Conservation (phyloP, 305 asterid genomes). For the Fraxinus sp. region DNA sequence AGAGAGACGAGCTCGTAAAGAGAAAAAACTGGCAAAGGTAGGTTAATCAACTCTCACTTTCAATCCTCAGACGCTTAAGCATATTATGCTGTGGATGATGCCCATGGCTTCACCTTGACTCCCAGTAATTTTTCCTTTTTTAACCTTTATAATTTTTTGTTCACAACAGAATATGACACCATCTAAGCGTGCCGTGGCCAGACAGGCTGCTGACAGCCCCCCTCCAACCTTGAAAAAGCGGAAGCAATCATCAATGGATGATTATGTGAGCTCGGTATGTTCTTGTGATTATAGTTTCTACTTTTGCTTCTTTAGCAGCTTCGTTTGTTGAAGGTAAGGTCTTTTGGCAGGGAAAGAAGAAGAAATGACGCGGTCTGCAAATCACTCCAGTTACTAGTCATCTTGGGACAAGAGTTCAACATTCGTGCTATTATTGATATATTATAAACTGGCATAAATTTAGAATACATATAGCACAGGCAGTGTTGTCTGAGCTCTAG, state of each 20-base stretch:
- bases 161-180: conserved; percentile 58
- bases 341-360: conserved; percentile 62
- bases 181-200: conserved; percentile 67
- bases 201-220: conserved; percentile 85
- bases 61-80: neutral
- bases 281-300: neutral
- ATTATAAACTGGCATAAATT: neutral
- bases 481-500: neutral
- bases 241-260: conserved; percentile 76
- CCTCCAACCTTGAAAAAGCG: conserved; percentile 67
- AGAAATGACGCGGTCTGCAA: conserved; percentile 44
- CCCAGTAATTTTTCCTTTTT: neutral
- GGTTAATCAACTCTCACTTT: neutral
- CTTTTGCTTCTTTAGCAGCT: neutral
- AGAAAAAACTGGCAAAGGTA: conserved; percentile 93
- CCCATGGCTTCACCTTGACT: neutral
- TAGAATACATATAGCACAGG: neutral
- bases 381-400: neutral
- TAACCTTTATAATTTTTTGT: neutral
- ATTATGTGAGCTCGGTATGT: conserved; percentile 71
- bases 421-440: neutral
- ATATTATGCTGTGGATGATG: neutral
- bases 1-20: conserved; percentile 98
- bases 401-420: neutral
- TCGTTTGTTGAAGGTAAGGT: conserved; percentile 1